Evolutionary conservation across 768 basidiomycete genomes (phyloP), one percentile per base, ranked within the genome.

Genomic region (Lentinula boryana): DNA sequence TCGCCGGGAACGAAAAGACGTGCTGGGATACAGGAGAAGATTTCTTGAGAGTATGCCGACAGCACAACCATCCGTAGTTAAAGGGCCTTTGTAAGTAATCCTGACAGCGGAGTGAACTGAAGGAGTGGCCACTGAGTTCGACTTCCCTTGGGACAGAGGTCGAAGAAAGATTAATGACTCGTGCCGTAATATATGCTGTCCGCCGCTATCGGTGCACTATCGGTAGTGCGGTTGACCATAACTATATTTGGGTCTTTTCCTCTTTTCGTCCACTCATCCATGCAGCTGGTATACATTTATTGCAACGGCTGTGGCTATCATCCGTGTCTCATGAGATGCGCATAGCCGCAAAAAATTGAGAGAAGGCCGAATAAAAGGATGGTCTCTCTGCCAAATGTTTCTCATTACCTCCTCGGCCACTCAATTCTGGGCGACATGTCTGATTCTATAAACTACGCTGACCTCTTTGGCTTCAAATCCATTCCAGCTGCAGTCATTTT

Each of bases 401-500:
- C 21, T 23, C 21, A 48, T 48, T 7, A 48, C 46, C 46, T 48
- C 46, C 9, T 9, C 46, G 18, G 21, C 9, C 46, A 16, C 21
- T 48, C 21, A 9, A 23, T 16, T 43, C 41, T 43, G 6, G n/a
- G 46, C 5, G 55, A 35, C 33, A 48, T 49, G 57, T 46, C 43
- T 46, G 18, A 36, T 31, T 31, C 43, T 5, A 13, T 60, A 16
- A 65, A 68, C 63, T 68, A 64, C 58, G 68, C 66, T 18, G 35
- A 63, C 16, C 36, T 49, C 10, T 58, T 61, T 35, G 69, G 67
- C 5, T 58, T 67, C 33, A 51, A 67, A 23, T 68, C 68, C 13
- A 32, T 69, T 15, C 61, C 68, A 21, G 69, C 66, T 2, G 69
- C 69, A 2, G 59, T 63, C 33, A 58, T 73, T 53, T 70, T 74